Evolutionary conservation across 805 yeast genomes (phyloP), one percentile per base, ranked within the genome.

Genomic region (Clavispora carvajalis): DNA sequence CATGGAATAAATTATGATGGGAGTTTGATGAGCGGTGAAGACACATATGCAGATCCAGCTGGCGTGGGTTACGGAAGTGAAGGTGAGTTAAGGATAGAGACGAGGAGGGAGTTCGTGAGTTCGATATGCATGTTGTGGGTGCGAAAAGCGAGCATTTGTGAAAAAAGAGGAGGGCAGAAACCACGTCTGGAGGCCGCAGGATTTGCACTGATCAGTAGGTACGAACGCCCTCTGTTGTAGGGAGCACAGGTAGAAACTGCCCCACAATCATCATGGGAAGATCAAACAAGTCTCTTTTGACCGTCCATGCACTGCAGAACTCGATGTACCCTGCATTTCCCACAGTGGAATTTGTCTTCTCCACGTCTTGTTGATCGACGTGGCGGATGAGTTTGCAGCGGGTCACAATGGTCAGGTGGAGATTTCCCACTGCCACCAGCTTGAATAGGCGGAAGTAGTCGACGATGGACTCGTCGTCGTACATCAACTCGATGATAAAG

Each of bases 181-280:
- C n/a, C n/a, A n/a, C n/a, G n/a, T n/a, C n/a, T n/a, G n/a, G n/a
- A n/a, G n/a, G n/a, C n/a, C n/a, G n/a, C n/a, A n/a, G n/a, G n/a
- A n/a, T n/a, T n/a, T n/a, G n/a, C n/a, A n/a, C n/a, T n/a, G 15
- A n/a, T 28, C 41, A 65, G 43, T 65, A 63, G 54, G 57, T 55
- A 17, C 67, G 40, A 12, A 61, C 58, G 1, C 62, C 61, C 22
- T 62, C 67, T 3, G 62, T 59, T 7, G 58, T 60, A 5, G 60
- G 61, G 25, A 83, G 61, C 2, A 83, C 74, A 1, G 93, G 93
- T 33, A 85, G 57, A 53, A 85, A 83, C 55, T 86, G 91, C 0
- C 95, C 95, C 34, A 85, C 82, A 15, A 86, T 79, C 54, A 86
- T 66, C 86, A 85, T 80, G 7, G 95, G 95, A 36, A 86, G 78